Evolutionary conservation across 495 filamentous ascomycete genomes (phyloP), one percentile per base, ranked within the genome.

Genomic region (Xylaria sp.): DNA sequence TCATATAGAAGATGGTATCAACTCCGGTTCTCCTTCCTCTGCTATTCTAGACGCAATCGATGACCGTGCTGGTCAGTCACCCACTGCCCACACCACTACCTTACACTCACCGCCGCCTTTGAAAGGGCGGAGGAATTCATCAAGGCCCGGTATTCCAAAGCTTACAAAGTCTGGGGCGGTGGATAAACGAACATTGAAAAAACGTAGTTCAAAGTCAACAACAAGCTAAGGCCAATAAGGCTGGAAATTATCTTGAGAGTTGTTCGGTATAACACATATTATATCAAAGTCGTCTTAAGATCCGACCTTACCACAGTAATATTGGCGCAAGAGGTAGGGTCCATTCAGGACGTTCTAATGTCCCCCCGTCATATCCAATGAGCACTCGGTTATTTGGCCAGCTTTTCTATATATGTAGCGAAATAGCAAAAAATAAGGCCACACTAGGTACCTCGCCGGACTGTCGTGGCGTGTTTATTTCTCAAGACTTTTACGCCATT

Each of bases 141-240:
- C 44, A 62, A 15, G 8, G 15, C 5, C 35, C 2, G 8, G 24
- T 2, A 15, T 41, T 3, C 58, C n/a, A 9, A 26, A 64, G 52
- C 67, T 69, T 55, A 72, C 71, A 41, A 74, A 70, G 43, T 68
- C 72, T 2, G 72, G 76, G 19, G 37, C 61, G 5, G 26, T 71
- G 26, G 72, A 73, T 63, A 72, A 71, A 58, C 71, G 71, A 40
- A 59, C 11, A 1, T 52, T 67, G 48, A 67, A 19, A 33, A 62
- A 63, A 33, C 65, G 58, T 57, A 52, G 46, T 43, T 59, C 64
- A 15, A 68, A 65, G 35, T 61, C 46, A 57, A 14, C 17, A 11
- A 35, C 19, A 57, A 46, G 46, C 21, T 17, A 70, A 61, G 17
- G 68, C 33, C 40, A 46, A 31, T 29, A 31, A 2, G 5, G 17